A percentile compares a stretch with the other conserved stretches of the same genome.
Conservation (phyloP, 176 grass and related monocot species). For the Oryza glaberrima region DNA sequence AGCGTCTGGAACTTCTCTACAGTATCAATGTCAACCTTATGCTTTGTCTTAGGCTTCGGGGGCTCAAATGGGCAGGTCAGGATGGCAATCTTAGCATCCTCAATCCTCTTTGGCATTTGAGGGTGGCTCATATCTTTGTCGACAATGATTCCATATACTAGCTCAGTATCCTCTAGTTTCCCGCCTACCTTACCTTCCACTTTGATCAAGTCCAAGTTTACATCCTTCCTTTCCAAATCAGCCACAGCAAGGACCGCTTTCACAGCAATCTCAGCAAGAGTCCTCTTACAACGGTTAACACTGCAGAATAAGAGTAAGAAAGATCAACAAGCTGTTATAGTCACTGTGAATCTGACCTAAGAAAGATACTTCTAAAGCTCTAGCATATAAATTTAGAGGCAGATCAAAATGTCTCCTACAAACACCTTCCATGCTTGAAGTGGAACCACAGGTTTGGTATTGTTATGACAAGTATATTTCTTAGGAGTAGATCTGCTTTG, state of each 20-base stretch:
- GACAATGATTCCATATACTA: slow-evolving; percentile 87
- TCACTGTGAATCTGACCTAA: background rate
- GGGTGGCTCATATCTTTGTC: slow-evolving; percentile 99
- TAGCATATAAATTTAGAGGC: slow-evolving; percentile 8
- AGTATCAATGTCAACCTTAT: slow-evolving; percentile 99
- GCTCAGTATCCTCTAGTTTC: slow-evolving; percentile 93
- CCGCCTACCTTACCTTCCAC: slow-evolving; percentile 97
- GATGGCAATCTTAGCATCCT: slow-evolving; percentile 93
- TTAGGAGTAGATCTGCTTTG: background rate
- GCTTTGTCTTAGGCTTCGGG: slow-evolving; percentile 98
- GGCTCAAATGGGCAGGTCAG: slow-evolving; percentile 98
- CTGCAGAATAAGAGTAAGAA: slow-evolving; percentile 47
- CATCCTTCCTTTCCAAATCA: slow-evolving; percentile 97
- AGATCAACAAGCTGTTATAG: slow-evolving; percentile 10
- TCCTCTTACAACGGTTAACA: slow-evolving; percentile 81
- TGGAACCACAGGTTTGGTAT: background rate
- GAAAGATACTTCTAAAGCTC: background rate
- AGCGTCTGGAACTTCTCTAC: slow-evolving; percentile 93
- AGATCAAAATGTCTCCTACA: background rate
- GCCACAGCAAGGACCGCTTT: slow-evolving; percentile 96
- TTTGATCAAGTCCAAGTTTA: slow-evolving; percentile 96
- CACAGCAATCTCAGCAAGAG: slow-evolving; percentile 80
- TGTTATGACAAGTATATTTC: background rate
- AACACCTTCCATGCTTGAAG: background rate
- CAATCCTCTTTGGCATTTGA: slow-evolving; percentile 98